Evolutionary conservation across 2,329 filamentous ascomycete species (phyloP), one percentile per base, ranked within the genome.

Genomic region (Colletotrichum sp.): DNA sequence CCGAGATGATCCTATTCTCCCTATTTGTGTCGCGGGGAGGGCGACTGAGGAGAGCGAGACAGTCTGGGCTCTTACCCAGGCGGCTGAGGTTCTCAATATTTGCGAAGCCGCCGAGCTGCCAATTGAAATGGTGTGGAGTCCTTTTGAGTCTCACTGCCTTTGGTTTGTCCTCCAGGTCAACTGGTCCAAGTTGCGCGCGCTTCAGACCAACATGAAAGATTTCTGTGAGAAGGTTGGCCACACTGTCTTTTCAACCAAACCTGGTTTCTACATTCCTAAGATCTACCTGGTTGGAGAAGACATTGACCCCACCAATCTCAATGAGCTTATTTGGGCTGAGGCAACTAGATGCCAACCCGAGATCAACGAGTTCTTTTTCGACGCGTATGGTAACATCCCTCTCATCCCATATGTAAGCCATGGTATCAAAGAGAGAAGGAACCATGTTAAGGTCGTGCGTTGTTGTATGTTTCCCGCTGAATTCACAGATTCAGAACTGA

Each of bases 101-200:
- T 57, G 52, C 55, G 13, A 59, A 28, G 7, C 13, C 21, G 26
- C 21, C 24, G 21, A 28, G 26, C 15, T 59, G 21, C 55, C 55
- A 16, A 59, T 59, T 16, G 9, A 59, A 15, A 28, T 26, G 16
- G 15, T 66, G 13, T 16, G 16, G 16, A 36, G 30, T 24, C 32
- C 87, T 1, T 86, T 86, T 3, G 84, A 88, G 71, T 85, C 89
- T 21, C 80, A 81, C 21, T 24, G 10, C 78, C 82, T 9, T 86
- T 1, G 88, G 88, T 83, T 84, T 1, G 87, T 83, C 0, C 78
- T 93, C 80, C 87, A 91, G 75, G 88, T 92, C 26, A 91, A 93
- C 80, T 90, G 87, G 2, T 84, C 85, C 7, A 90, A 90, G 79
- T 86, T 93, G 13, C 88, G 88, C 55, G 86, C 87, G 18, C 87